Percentiles rank a stretch among this genome's conserved stretches.
These are phyloP conservation scores for Xylariaceae sp. DNA, from an alignment of 2,329 filamentous ascomycete species.

Conservation along the genomic window DNA sequence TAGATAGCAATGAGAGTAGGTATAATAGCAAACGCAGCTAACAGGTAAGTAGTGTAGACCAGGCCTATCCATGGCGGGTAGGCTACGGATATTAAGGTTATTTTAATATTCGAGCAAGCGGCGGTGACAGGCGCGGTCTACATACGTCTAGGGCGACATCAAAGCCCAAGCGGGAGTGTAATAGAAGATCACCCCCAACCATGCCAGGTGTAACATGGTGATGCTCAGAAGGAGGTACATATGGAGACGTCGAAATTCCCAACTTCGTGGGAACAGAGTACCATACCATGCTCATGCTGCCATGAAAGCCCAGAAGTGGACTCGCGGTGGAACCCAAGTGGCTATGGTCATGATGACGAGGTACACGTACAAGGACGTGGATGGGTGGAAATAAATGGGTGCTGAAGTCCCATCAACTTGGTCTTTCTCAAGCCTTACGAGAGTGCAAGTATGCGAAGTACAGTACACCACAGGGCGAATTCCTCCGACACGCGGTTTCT, in stretches of 20 bases:
- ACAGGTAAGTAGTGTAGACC: slow-evolving; percentile 17
- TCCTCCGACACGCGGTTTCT: slow-evolving; percentile 33
- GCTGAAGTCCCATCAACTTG: slow-evolving; percentile 32
- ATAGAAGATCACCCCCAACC: slow-evolving; percentile 41
- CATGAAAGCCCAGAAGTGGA: slow-evolving; percentile 37
- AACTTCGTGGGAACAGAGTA: slow-evolving; percentile 38
- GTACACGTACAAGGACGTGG: slow-evolving; percentile 37
- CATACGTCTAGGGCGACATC: slow-evolving; percentile 38
- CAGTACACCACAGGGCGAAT: slow-evolving; percentile 26
- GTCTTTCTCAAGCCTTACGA: slow-evolving; percentile 38
- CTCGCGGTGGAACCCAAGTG: slow-evolving; percentile 37
- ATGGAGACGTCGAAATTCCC: slow-evolving; percentile 39
- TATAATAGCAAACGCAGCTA: slow-evolving; percentile 22
- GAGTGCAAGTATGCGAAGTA: slow-evolving; percentile 26
- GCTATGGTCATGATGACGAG: slow-evolving; percentile 24
- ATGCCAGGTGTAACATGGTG: slow-evolving; percentile 43
- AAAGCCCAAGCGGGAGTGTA: slow-evolving; percentile 38
- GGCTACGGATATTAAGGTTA: slow-evolving; percentile 42
- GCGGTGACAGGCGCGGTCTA: slow-evolving; percentile 41
- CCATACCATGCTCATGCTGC: slow-evolving; percentile 33
- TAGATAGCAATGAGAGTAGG: slow-evolving; percentile 30
- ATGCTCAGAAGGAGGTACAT: slow-evolving; percentile 41
- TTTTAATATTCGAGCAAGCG: slow-evolving; percentile 43
- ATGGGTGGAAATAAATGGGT: slow-evolving; percentile 35
- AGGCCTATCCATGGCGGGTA: slow-evolving; percentile 36